Conservation (phyloP, 2,329 filamentous ascomycete genomes). For the Tricladium varicosporioides region DNA sequence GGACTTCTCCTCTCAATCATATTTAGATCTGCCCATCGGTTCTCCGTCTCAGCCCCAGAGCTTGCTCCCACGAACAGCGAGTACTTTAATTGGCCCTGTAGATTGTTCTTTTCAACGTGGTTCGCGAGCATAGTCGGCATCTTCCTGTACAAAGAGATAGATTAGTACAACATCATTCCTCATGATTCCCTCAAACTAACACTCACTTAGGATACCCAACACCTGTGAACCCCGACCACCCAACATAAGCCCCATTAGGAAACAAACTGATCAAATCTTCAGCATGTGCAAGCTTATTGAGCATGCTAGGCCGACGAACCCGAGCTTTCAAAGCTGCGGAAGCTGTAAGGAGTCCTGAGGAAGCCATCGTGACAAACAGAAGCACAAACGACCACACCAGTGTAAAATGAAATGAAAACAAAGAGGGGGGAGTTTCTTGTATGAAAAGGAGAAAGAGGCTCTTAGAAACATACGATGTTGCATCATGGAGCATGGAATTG, state of each 20-base stretch:
- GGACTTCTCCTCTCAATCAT: conserved; percentile 86
- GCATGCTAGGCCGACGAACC: conserved; percentile 71
- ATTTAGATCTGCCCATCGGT: conserved; percentile 82
- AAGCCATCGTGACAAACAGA: conserved; percentile 20
- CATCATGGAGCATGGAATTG: conserved; percentile 10
- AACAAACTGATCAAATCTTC: conserved; percentile 80
- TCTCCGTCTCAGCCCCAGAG: conserved; percentile 82
- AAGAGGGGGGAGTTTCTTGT: not conserved
- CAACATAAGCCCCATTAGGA: conserved; percentile 81
- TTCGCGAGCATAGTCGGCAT: conserved; percentile 82
- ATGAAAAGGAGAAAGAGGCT: not conserved
- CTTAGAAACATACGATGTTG: conserved; percentile 16
- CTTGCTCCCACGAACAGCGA: conserved; percentile 87
- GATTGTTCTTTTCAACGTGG: conserved; percentile 81
- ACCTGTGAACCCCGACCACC: conserved; percentile 89
- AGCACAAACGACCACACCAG: not conserved
- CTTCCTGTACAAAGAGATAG: conserved; percentile 52
- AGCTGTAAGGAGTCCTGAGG: conserved; percentile 28
- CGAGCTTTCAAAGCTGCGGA: conserved; percentile 66
- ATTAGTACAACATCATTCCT: conserved; percentile 3
- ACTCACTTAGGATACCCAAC: conserved; percentile 84
- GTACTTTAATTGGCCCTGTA: conserved; percentile 83
- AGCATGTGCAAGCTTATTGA: conserved; percentile 76
- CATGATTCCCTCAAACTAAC: not conserved
- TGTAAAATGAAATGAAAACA: not conserved